Conservation (phyloP, 2,329 filamentous ascomycete genomes). For the Scopulariopsis brevicaulis region DNA sequence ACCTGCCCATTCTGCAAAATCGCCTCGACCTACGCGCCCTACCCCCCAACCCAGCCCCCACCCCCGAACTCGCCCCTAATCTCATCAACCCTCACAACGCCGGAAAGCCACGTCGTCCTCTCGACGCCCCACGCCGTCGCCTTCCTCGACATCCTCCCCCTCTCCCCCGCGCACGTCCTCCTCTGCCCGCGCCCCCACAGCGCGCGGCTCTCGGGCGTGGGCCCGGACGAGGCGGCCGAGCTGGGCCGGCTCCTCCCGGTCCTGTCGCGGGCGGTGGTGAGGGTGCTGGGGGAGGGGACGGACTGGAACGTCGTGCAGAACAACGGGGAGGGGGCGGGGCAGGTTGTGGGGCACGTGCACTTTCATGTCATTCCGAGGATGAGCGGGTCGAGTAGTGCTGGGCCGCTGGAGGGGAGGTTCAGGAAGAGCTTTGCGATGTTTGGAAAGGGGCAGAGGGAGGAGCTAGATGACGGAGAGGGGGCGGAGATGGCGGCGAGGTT, state of each 20-base stretch:
- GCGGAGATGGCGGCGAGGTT: constrained; percentile 44
- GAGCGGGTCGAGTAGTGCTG: constrained; percentile 75
- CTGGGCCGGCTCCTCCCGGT: constrained; percentile 60
- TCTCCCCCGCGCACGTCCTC: constrained; percentile 73
- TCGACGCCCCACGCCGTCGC: constrained; percentile 69
- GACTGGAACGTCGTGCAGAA: constrained; percentile 99
- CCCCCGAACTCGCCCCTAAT: constrained; percentile 19
- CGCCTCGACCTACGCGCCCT: constrained; percentile 33
- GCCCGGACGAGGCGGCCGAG: constrained; percentile 49
- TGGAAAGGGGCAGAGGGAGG: constrained; percentile 59
- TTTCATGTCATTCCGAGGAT: constrained; percentile 85
- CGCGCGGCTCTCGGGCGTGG: constrained; percentile 65
- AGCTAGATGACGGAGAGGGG: constrained; percentile 68
- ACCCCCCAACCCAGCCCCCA: constrained; percentile 30
- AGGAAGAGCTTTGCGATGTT: constrained; percentile 74
- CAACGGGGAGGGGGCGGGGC: constrained; percentile 79
- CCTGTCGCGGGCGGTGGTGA: constrained; percentile 59
- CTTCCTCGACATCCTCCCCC: constrained; percentile 88
- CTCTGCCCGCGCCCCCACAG: constrained; percentile 69
- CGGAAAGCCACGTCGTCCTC: constrained; percentile 55
- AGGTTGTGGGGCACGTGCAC: constrained; percentile 88
- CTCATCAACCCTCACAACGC: constrained; percentile 20
- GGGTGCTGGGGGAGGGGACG: constrained; percentile 50
- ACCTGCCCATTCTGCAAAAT: constrained; percentile 55
- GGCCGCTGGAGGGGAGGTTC: constrained; percentile 53